Evolutionary conservation across 345 rosid genomes (phyloP).

Genomic region (Punica granatum): DNA sequence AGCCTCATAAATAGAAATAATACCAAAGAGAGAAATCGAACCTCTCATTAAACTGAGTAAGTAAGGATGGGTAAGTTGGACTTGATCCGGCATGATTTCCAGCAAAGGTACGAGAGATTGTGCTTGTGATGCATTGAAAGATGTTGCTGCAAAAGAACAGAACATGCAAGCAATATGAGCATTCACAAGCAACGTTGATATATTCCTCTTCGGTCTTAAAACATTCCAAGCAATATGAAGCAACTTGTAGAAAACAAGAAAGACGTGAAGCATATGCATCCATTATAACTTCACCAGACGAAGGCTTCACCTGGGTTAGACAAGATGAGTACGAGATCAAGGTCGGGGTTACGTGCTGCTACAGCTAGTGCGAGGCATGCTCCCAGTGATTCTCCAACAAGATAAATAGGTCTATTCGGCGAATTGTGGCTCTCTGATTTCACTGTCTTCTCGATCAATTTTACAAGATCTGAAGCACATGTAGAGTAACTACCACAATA

Average conservation of each 20-base stretch:
- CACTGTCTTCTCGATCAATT: conserved; percentile 43
- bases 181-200: neutral
- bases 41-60: conserved; percentile 44
- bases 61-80: conserved; percentile 20
- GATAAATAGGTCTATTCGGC: conserved; percentile 60
- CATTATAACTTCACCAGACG: neutral
- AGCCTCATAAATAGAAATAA: neutral
- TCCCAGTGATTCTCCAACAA: conserved; percentile 80
- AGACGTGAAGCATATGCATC: neutral
- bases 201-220: neutral
- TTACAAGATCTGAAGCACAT: conserved; percentile 46
- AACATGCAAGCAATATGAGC: neutral
- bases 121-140: conserved; percentile 49
- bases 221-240: neutral
- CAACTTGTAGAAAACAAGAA: neutral
- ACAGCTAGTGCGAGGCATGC: conserved; percentile 68
- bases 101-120: conserved; percentile 47
- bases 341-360: conserved; percentile 54
- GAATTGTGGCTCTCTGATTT: conserved; percentile 26
- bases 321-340: conserved; percentile 62
- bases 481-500: neutral
- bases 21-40: conserved; percentile 17
- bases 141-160: conserved; percentile 56
- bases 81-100: conserved; percentile 40
- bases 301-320: conserved; percentile 55